Conservation (phyloP, 2,329 filamentous ascomycete genomes). For the Pseudocercospora eumusae region DNA sequence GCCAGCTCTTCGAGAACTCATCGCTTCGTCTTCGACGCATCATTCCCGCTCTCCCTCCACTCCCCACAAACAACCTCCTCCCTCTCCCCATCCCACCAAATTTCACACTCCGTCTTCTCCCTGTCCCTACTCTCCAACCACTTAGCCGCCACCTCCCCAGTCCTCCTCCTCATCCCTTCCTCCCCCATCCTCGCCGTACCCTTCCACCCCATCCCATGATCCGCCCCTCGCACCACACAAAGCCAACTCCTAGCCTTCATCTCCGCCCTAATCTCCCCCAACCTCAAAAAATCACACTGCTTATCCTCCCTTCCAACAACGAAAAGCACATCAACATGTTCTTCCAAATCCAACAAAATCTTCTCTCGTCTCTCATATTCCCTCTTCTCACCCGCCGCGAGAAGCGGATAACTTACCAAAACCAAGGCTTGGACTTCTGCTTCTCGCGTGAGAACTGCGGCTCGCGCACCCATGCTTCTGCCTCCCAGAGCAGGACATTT, state of each 20-base stretch:
- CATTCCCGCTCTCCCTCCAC: conserved; percentile 1
- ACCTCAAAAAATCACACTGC: conserved; percentile 40
- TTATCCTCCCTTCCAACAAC: conserved; percentile 42
- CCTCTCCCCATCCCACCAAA: conserved; percentile 18
- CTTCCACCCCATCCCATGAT: conserved; percentile 24
- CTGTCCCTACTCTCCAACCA: conserved; percentile 20
- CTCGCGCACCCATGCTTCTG: conserved; percentile 49
- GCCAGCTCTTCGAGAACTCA: background rate
- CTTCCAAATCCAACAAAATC: conserved; percentile 42
- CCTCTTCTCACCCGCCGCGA: conserved; percentile 38
- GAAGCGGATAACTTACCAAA: conserved; percentile 47
- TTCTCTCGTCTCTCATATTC: conserved; percentile 40
- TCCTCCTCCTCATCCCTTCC: conserved; percentile 18
- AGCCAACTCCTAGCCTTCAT: conserved; percentile 45
- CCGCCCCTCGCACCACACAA: conserved; percentile 38
- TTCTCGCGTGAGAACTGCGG: conserved; percentile 42
- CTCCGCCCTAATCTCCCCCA: conserved; percentile 38
- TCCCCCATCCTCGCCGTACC: conserved; percentile 3
- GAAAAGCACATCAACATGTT: conserved; percentile 42
- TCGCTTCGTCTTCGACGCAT: background rate
- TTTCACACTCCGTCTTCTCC: conserved; percentile 4
- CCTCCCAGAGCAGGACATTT: conserved; percentile 40
- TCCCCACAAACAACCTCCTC: conserved; percentile 1
- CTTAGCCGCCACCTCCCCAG: conserved; percentile 21
- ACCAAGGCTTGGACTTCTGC: conserved; percentile 33